Evolutionary conservation across 345 rosid species (phyloP), one percentile per base, ranked within the genome.

Genomic region (Salix brachista): DNA sequence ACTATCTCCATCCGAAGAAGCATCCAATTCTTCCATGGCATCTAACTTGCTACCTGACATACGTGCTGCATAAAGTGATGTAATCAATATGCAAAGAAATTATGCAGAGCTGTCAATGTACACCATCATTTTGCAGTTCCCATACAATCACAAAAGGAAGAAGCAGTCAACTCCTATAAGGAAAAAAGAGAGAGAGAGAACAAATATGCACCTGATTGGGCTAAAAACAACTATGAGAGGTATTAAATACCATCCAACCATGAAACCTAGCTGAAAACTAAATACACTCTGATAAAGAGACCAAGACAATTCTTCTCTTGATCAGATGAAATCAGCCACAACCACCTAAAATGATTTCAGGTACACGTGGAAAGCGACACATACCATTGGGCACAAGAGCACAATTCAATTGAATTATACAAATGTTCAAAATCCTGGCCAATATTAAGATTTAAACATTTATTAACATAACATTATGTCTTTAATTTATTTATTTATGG

Each of bases 21-120:
- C 83, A 76, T 90, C 94, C 77, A 94, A 82, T 65, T 89, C 97
- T 73, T 88, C 92, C 87, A 93, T 84, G 69, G 86, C 91, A 75
- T 88, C 89, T 79, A 90, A 65, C 72, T 78, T 89, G 77, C 84
- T 75, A 18, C 98, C 99, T 32, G 98, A 92, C 46, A 88, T 61
- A 71, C 90, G 72, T 41, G 99, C 99, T 94, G 90, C 77, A 87
- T 10, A 73, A 19, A 46, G 28, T 11, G 39, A 26, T 21, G 62
- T 54, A 30, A 60, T 80, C 68, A 72, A 44, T 41, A 30, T 39
- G 74, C 12, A 56, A 44, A 25, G 19, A 74, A 69, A 26, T 23
- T 16, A 30, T 18, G 25, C 11, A 25, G 6, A 41, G 8, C 39
- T 4, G 19, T 28, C 18, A 71, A 65, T 48, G 17, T 73, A 14